Conservation (phyloP, 768 basidiomycete genomes). For the Cyclocybe aegerita region DNA sequence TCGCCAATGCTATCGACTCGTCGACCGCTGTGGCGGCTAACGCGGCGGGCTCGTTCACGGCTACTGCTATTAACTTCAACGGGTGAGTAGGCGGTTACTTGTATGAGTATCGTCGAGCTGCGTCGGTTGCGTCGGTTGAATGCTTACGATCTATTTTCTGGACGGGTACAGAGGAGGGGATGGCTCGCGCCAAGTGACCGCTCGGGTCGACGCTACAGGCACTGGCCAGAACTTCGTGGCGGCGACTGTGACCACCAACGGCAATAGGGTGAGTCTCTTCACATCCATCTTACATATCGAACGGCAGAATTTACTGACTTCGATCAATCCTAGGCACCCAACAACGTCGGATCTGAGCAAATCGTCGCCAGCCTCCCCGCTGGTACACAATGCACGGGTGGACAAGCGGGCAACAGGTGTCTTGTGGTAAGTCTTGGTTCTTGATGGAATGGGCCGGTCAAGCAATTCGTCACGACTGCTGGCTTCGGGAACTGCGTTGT, state of each 20-base stretch:
- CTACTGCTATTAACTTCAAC: constrained; percentile 46
- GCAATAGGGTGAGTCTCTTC: constrained; percentile 38
- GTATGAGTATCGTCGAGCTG: not conserved
- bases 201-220: constrained; percentile 46
- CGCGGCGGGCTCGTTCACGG: constrained; percentile 42
- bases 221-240: constrained; percentile 37
- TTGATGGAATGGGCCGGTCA: not conserved
- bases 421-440: constrained; percentile 37
- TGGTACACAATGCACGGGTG: constrained; percentile 52
- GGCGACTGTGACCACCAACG: constrained; percentile 43
- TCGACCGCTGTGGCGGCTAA: constrained; percentile 35
- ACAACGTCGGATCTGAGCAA: constrained; percentile 32
- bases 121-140: not conserved
- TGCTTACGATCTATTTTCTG: not conserved
- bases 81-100: constrained; percentile 25
- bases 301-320: not conserved
- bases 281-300: not conserved
- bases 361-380: constrained; percentile 46
- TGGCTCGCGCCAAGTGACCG: constrained; percentile 46
- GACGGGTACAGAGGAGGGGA: constrained; percentile 27
- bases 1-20: constrained; percentile 36
- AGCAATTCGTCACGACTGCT: constrained; percentile 46
- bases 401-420: constrained; percentile 41
- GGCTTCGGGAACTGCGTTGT: constrained; percentile 58
- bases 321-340: constrained; percentile 33